These are phyloP conservation scores for Planoprotostelium fungivorum DNA, from an alignment of 78 protist species.

Conservation along the genomic window DNA sequence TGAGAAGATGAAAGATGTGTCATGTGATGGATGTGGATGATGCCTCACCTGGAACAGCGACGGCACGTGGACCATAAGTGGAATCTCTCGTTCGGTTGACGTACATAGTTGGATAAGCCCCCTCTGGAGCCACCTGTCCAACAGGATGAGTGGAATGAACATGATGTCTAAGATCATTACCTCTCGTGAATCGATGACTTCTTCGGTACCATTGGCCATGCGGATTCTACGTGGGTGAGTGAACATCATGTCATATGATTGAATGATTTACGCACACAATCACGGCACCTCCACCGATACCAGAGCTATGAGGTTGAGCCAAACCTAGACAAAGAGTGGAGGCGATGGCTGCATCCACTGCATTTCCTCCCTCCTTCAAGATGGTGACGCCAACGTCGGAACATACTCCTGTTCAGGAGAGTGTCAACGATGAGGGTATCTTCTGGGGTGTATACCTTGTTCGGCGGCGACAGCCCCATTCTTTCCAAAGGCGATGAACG, in stretches of 20 bases:
- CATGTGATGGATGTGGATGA: neutral
- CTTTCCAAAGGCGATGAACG: neutral
- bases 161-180: neutral
- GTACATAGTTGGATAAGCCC: neutral
- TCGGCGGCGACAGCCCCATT: neutral
- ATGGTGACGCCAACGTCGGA: conserved; percentile 6
- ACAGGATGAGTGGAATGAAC: too few species aligned
- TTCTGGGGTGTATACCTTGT: neutral
- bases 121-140: conserved; percentile 3
- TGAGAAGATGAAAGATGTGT: neutral
- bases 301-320: conserved; percentile 2
- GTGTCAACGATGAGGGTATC: neutral
- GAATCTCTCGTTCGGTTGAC: neutral
- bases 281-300: conserved; percentile 23
- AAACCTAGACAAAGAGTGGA: neutral
- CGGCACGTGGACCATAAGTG: neutral
- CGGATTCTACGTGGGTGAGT: neutral
- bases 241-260: too few species aligned
- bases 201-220: neutral
- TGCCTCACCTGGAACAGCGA: neutral
- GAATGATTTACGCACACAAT: neutral
- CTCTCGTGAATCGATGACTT: neutral
- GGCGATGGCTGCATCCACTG: conserved; percentile 12
- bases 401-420: neutral
- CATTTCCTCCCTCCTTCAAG: conserved; percentile 12